A percentile compares a stretch with the other conserved stretches of the same genome.
These are phyloP conservation scores for Peniophora sp. DNA, from an alignment of 1,284 basidiomycete genomes.

Conservation along the genomic window DNA sequence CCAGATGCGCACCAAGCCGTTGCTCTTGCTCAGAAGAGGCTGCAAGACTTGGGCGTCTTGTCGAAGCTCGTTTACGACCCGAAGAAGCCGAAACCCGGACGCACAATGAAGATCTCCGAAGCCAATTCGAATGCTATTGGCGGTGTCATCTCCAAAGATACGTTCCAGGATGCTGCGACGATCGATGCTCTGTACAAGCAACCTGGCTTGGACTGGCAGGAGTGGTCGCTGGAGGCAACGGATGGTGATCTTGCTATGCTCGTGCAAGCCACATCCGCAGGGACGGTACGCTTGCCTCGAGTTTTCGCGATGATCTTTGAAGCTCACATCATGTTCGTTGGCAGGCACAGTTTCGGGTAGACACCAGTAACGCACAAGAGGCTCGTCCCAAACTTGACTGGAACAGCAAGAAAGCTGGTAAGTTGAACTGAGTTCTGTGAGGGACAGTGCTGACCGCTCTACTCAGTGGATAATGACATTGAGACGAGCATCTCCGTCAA, in stretches of 20 bases:
- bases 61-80: constrained; percentile 61
- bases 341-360: constrained; percentile 61
- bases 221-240: constrained; percentile 64
- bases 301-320: not conserved
- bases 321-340: constrained; percentile 1
- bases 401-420: constrained; percentile 82
- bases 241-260: constrained; percentile 73
- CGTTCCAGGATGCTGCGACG: constrained; percentile 60
- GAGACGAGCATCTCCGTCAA: constrained; percentile 54
- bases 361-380: constrained; percentile 49
- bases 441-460: not conserved
- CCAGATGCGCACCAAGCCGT: constrained; percentile 24
- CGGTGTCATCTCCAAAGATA: constrained; percentile 53
- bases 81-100: constrained; percentile 52
- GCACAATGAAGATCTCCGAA: constrained; percentile 70
- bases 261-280: constrained; percentile 62
- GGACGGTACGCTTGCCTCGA: constrained; percentile 35
- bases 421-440: constrained; percentile 12
- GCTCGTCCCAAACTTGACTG: constrained; percentile 55
- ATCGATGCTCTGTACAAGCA: constrained; percentile 48
- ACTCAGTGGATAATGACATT: constrained; percentile 79
- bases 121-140: constrained; percentile 58
- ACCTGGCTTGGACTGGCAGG: constrained; percentile 44
- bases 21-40: constrained; percentile 44
- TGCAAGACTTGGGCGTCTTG: constrained; percentile 54